Percentiles rank a stretch among this genome's conserved stretches.
Evolutionary conservation across 192 early-diverging fungal genomes (phyloP).

Genomic region (Pilobolus umbonatus): DNA sequence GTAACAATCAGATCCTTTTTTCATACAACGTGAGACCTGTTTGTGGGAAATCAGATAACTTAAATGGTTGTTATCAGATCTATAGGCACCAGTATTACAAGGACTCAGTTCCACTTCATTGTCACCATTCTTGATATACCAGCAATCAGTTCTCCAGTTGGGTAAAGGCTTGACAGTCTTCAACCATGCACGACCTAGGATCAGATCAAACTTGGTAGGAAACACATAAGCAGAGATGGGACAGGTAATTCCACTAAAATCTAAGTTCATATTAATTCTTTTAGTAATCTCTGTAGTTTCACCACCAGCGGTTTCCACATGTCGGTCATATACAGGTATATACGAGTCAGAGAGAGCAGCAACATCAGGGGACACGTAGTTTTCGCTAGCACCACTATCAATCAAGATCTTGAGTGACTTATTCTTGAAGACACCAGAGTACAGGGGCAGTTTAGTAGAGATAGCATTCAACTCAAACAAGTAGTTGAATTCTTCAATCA

Average conservation of each 20-base stretch:
- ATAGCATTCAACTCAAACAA: not conserved
- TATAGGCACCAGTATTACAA: not conserved
- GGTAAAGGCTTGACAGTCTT: not conserved
- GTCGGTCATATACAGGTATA: not conserved
- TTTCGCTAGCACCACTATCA: constrained; percentile 8
- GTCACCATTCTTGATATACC: not conserved
- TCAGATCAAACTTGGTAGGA: constrained; percentile 4
- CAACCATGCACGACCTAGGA: constrained; percentile 6
- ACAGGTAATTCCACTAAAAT: not conserved
- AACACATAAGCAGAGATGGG: constrained; percentile 1
- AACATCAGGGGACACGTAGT: constrained; percentile 2
- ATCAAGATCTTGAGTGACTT: not conserved
- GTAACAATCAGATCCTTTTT: not conserved
- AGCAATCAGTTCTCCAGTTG: not conserved
- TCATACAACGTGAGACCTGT: not conserved
- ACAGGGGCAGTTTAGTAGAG: not conserved
- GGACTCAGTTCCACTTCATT: not conserved
- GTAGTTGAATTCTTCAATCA: not conserved
- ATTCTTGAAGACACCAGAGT: not conserved
- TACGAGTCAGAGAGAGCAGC: not conserved
- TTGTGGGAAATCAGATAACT: not conserved
- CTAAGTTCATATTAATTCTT: not conserved
- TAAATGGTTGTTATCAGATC: not conserved
- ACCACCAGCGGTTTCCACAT: constrained; percentile 6
- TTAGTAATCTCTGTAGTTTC: not conserved